A percentile compares a stretch with the other conserved stretches of the same genome.
Conservation (phyloP, 75 land plant species). For the Sequoia sempervirens region DNA sequence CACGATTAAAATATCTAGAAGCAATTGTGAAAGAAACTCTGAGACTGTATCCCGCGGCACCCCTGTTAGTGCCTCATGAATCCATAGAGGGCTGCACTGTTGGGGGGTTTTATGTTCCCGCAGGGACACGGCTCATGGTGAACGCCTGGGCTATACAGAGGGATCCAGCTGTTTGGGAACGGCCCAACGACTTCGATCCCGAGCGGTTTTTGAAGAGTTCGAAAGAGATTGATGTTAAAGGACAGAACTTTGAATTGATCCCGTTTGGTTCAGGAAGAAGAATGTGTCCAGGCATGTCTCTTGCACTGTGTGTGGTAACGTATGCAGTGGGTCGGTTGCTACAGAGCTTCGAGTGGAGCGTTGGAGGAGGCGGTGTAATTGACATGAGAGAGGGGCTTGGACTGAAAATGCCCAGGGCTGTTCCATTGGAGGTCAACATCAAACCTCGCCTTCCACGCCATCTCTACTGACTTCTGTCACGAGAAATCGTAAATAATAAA, state of each 20-base stretch:
- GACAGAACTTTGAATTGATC: not conserved
- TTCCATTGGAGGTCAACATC: slow-evolving; percentile 10
- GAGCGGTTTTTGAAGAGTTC: not conserved
- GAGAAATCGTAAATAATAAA: no score
- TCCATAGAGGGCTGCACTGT: not conserved
- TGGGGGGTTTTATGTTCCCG: no score
- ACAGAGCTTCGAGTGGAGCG: no score
- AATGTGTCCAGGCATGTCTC: not conserved
- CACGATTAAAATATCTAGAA: not conserved
- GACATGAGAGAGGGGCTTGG: slow-evolving; percentile 21
- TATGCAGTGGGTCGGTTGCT: no score
- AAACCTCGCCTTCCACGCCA: slow-evolving; percentile 8
- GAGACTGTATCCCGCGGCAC: not conserved
- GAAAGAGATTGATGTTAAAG: not conserved
- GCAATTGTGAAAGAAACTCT: slow-evolving; percentile 7
- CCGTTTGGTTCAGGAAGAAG: not conserved
- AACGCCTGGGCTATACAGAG: not conserved
- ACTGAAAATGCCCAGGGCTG: slow-evolving; percentile 6
- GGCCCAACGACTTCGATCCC: not conserved
- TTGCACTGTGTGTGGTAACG: not conserved
- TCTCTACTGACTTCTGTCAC: not conserved
- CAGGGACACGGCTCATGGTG: not conserved
- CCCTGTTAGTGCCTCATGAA: slow-evolving; percentile 10
- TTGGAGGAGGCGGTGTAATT: no score
- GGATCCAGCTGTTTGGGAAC: slow-evolving; percentile 3